These are phyloP conservation scores for Adiantum capillusveneris DNA, from an alignment of 75 land plant genomes.

Conservation along the genomic window DNA sequence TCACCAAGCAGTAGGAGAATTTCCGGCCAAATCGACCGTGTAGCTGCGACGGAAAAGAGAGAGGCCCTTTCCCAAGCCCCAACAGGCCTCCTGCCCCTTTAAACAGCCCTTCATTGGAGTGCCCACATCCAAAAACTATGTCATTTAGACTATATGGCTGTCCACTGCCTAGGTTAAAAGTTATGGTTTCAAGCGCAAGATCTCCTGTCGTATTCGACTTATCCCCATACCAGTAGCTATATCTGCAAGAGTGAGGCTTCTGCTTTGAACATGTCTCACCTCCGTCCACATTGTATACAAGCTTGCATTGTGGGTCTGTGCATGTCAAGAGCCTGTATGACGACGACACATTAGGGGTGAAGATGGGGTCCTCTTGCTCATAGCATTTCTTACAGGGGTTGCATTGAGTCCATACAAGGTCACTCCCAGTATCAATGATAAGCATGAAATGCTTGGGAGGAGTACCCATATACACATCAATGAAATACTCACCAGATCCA, in stretches of 20 bases:
- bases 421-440: slow-evolving; percentile 93
- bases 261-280: neutral
- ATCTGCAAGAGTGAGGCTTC: slow-evolving; percentile 43
- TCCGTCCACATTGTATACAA: slow-evolving; percentile 16
- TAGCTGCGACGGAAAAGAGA: slow-evolving; percentile 85
- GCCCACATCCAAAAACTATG: slow-evolving; percentile 89
- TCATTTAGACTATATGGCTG: slow-evolving; percentile 30
- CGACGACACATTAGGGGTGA: slow-evolving; percentile 13
- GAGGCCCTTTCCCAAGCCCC: slow-evolving; percentile 80
- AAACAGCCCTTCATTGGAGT: slow-evolving; percentile 84
- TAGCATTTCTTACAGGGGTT: slow-evolving; percentile 76
- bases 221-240: slow-evolving; percentile 92
- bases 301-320: slow-evolving; percentile 33
- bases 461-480: slow-evolving; percentile 74
- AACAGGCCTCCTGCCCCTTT: slow-evolving; percentile 86
- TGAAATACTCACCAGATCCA: slow-evolving; percentile 93
- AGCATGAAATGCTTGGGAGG: slow-evolving; percentile 74
- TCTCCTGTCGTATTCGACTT: slow-evolving; percentile 91
- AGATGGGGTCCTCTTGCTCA: slow-evolving; percentile 34
- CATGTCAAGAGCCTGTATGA: slow-evolving; percentile 24
- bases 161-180: slow-evolving; percentile 45
- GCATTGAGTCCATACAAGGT: slow-evolving; percentile 90
- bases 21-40: slow-evolving; percentile 42
- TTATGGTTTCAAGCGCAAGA: slow-evolving; percentile 70
- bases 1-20: slow-evolving; percentile 90